phyloP scores from a whole-genome alignment of 2,329 filamentous ascomycete genomes.

The Alternaria gansuensis region DNA sequence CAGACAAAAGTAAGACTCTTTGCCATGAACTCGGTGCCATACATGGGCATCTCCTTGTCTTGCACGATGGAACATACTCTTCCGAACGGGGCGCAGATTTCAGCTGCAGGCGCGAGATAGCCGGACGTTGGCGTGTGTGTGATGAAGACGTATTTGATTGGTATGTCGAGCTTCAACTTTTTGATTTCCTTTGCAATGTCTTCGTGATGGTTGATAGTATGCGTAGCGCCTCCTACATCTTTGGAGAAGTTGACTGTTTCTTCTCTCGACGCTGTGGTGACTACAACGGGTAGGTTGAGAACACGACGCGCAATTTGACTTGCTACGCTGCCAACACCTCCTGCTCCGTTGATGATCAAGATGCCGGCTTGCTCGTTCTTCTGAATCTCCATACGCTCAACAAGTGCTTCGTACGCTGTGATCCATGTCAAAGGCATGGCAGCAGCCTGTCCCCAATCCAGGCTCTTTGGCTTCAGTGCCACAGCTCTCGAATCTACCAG shows the following conservation, averaged over 20 bases:
- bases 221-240: conserved; percentile 11
- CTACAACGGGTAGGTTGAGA: conserved; percentile 16
- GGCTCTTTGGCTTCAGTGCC: conserved; percentile 14
- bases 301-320: conserved; percentile 16
- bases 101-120: conserved; percentile 14
- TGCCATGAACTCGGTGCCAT: conserved; percentile 19
- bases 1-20: conserved; percentile 17
- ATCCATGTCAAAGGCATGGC: conserved; percentile 22
- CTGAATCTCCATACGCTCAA: conserved; percentile 14
- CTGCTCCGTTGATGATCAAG: conserved; percentile 16
- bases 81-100: conserved; percentile 12
- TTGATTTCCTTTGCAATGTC: conserved; percentile 8
- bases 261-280: conserved; percentile 17
- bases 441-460: conserved; percentile 17
- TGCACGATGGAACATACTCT: conserved; percentile 16
- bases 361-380: conserved; percentile 8
- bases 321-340: conserved; percentile 16
- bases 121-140: conserved; percentile 14
- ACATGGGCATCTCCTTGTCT: conserved; percentile 20
- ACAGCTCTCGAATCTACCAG: conserved; percentile 14
- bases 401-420: conserved; percentile 16
- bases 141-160: conserved; percentile 17
- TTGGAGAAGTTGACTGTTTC: conserved; percentile 18
- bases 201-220: conserved; percentile 16
- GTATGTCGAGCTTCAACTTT: conserved; percentile 11